phyloP scores from a whole-genome alignment of 2,329 filamentous ascomycete species.

The Alternaria dauci region DNA sequence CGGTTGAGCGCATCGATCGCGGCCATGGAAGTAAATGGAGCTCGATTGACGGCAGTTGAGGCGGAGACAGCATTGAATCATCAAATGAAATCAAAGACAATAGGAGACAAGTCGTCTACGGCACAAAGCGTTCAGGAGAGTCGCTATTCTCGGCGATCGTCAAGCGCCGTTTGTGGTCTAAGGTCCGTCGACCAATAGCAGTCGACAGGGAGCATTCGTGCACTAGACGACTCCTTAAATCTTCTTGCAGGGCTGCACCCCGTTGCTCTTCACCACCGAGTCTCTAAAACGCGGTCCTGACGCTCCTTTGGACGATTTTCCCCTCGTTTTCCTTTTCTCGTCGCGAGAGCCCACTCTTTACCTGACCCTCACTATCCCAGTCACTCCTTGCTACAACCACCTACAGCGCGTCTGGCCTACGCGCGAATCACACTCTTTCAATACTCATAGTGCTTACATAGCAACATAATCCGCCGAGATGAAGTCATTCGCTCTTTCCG shows the following conservation, averaged over 20 bases:
- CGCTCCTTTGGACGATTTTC: slow-evolving; percentile 29
- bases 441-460: slow-evolving; percentile 12
- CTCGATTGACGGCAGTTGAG: slow-evolving; percentile 1
- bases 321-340: slow-evolving; percentile 31
- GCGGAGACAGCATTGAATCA: background rate
- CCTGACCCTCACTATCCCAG: slow-evolving; percentile 20
- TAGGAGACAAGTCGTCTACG: background rate
- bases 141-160: slow-evolving; percentile 23
- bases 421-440: slow-evolving; percentile 45
- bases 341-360: slow-evolving; percentile 42
- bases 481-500: slow-evolving; percentile 46
- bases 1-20: slow-evolving; percentile 16
- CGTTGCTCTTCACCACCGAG: slow-evolving; percentile 33
- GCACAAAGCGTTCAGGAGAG: slow-evolving; percentile 5
- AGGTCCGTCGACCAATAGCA: slow-evolving; percentile 20
- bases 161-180: slow-evolving; percentile 27
- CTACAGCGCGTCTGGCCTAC: slow-evolving; percentile 48
- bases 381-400: slow-evolving; percentile 33
- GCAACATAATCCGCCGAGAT: slow-evolving; percentile 28
- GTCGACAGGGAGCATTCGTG: slow-evolving; percentile 16
- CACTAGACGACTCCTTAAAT: slow-evolving; percentile 33
- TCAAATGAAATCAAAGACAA: background rate
- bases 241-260: slow-evolving; percentile 32
- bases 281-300: slow-evolving; percentile 38
- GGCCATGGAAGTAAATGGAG: slow-evolving; percentile 9